Evolutionary conservation across 305 asterid genomes (phyloP), one percentile per base, ranked within the genome.

Genomic region (Fraxinus floribunda): DNA sequence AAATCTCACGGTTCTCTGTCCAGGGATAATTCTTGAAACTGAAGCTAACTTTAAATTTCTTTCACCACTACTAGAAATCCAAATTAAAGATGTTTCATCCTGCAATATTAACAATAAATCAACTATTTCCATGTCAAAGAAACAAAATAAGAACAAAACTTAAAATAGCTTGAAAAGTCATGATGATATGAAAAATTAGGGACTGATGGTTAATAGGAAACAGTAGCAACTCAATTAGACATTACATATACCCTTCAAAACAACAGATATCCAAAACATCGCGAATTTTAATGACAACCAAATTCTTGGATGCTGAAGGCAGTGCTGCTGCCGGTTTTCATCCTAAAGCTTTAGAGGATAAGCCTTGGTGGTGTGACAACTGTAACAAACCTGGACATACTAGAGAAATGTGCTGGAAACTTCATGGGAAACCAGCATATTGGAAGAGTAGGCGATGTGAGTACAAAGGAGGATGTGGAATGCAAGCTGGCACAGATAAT

Each of bases 1-100:
- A 79, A 85, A 82, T 88, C 95, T 92, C 84, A 95, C 98, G 82
- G 99, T 95, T 92, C 99, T 93, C 90, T 96, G 98, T 87, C 99
- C 98, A 38, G 98, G 94, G 86, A 93, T 86, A 83, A 95, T 92
- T 86, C 97, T 93, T 64, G 96, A 88, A 70, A 94, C 93, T 36
- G 94, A 85, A 83, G 95, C 92, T 85, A 96, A 86, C 90, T 93
- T 96, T 90, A 96, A 91, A 85, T 77, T 91, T 85, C 94, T 91
- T 83, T 96, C 98, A 64, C 97, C 99, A 24, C 91, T 88, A 89
- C 91, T 92, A 81, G 98, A 96, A 88, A 94, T 90, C 98, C 98
- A 95, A 86, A 91, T 89, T 87, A 93, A 88, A 90, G 95, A 88
- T 83, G 91, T 86, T 88, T 88, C 98, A 32, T 94, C 98, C 98